Evolutionary conservation across 2,329 filamentous ascomycete species (phyloP), one percentile per base, ranked within the genome.

Genomic region (Trichoderma guizhouense): DNA sequence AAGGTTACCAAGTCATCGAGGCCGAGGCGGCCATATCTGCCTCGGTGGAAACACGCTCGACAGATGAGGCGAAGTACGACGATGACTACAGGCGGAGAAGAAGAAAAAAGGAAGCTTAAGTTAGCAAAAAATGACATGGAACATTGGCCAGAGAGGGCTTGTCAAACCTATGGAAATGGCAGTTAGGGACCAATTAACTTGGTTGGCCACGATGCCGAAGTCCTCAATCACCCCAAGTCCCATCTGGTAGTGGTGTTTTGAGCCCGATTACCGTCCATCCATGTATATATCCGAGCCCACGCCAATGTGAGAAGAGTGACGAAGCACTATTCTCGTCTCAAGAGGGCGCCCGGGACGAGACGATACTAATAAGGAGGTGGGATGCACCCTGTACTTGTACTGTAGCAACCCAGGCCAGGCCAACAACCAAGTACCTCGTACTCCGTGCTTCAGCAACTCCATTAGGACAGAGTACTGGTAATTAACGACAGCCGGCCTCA

Each of bases 141-240:
- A 53, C 1, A 2, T 28, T 30, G 43, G 8, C 43, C 43, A 21
- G 53, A 36, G 2, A 53, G 36, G 28, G 71, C 28, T 30, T 32
- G 57, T 74, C 75, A 69, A 58, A 76, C 76, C 26, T 12, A 74
- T 70, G 1, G 76, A 75, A 24, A 76, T 47, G n/a, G 71, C 76
- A 70, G 77, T 77, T 63, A 78, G 74, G 3, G 76, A 72, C 76
- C 76, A 78, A 51, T 76, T 77, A 12, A 73, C 75, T 71, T 61
- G 73, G 67, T 78, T 74, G 60, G 76, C 76, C 14, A 76, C 72
- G 57, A 73, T 32, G 67, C 76, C 76, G 39, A 73, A 76, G 43
- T 76, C 74, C 30, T 76, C 64, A 21, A 64, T 69, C 39, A 73
- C 64, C 75, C 75, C 75, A 36, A 76, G 65, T 15, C 70, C 74